These are phyloP conservation scores for Chlorella vulgaris DNA, from an alignment of 139 green algal genomes.

Conservation along the genomic window DNA sequence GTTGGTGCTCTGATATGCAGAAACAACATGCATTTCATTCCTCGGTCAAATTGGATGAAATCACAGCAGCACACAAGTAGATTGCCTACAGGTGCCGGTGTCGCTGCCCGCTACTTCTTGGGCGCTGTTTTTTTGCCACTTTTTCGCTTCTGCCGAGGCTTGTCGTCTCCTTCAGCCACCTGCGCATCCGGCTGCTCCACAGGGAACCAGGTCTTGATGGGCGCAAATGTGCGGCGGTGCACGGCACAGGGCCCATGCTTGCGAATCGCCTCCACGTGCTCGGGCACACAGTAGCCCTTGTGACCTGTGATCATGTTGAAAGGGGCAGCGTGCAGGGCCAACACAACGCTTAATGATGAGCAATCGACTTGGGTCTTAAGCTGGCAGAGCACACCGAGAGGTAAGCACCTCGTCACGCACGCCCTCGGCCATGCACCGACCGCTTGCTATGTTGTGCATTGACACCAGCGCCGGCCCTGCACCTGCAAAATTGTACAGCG, in stretches of 20 bases:
- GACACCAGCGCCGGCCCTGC: not conserved
- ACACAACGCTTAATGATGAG: no score
- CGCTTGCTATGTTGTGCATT: no score
- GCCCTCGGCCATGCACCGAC: not conserved
- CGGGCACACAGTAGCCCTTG: slow-evolving; percentile 78
- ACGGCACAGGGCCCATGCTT: slow-evolving; percentile 73
- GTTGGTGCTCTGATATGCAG: no score
- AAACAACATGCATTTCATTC: no score
- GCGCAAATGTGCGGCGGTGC: slow-evolving; percentile 86
- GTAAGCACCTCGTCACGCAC: not conserved
- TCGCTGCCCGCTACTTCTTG: not conserved
- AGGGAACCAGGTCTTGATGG: slow-evolving; percentile 60
- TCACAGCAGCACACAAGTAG: no score
- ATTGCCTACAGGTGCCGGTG: no score
- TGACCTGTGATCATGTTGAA: not conserved
- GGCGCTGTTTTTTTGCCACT: no score
- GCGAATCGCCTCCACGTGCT: slow-evolving; percentile 77
- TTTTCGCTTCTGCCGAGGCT: not conserved
- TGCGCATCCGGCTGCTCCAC: not conserved
- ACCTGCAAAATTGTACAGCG: slow-evolving; percentile 73
- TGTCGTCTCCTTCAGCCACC: not conserved
- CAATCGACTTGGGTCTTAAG: no score
- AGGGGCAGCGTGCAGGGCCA: not conserved
- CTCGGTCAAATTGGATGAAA: no score
- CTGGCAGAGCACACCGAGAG: no score